Percentiles rank a stretch among this genome's conserved stretches.
Conservation (phyloP, 495 filamentous ascomycete species). For the Barbatosphaeria neglecta region DNA sequence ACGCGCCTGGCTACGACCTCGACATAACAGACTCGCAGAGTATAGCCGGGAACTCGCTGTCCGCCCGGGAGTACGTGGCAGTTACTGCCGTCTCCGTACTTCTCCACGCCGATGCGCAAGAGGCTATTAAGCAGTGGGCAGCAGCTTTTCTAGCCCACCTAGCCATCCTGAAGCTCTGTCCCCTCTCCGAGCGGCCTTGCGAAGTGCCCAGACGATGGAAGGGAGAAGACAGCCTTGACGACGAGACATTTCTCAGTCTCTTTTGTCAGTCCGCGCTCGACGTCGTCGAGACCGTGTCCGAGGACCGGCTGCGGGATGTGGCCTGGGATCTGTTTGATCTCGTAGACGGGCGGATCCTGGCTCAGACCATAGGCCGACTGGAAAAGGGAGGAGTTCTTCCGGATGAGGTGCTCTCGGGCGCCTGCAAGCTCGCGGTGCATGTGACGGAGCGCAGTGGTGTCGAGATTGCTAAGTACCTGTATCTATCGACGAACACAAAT, state of each 20-base stretch:
- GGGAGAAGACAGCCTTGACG: background rate
- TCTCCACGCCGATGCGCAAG: background rate
- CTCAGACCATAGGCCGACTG: slow-evolving; percentile 2
- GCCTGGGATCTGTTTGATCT: slow-evolving; percentile 46
- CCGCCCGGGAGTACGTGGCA: slow-evolving; percentile 6
- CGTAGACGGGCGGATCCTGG: slow-evolving; percentile 53
- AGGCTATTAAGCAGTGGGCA: background rate
- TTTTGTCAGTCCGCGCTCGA: background rate
- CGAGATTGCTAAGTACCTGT: slow-evolving; percentile 5
- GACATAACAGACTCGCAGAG: too few relatives aligned
- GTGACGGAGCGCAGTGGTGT: slow-evolving; percentile 17
- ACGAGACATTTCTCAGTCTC: slow-evolving; percentile 3
- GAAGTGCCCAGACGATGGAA: background rate
- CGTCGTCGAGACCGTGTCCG: slow-evolving; percentile 3
- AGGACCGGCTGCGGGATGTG: slow-evolving; percentile 1
- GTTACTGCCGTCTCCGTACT: slow-evolving; percentile 6
- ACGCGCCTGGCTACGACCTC: too few relatives aligned
- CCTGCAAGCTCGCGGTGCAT: background rate
- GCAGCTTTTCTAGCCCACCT: slow-evolving; percentile 19
- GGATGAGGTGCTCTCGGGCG: slow-evolving; percentile 3
- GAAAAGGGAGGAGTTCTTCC: slow-evolving; percentile 7
- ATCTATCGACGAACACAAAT: background rate
- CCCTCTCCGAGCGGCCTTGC: slow-evolving; percentile 13
- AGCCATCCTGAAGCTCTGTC: slow-evolving; percentile 12
- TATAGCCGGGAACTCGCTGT: slow-evolving; percentile 1